Evolutionary conservation across 2,329 filamentous ascomycete genomes (phyloP).

Genomic region (Harringtonia lauricola): DNA sequence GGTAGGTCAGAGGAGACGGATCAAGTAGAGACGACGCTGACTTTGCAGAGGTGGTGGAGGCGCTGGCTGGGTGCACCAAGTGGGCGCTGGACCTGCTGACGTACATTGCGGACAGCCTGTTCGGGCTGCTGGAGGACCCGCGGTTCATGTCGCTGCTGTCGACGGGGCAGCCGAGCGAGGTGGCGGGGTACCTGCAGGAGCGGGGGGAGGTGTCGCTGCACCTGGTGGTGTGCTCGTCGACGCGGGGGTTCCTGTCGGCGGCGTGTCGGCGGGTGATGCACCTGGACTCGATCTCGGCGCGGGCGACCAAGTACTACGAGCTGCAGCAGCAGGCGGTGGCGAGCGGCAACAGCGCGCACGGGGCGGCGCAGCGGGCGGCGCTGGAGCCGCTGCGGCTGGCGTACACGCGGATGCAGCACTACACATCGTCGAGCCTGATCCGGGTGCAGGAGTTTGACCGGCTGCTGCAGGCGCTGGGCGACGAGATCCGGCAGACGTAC

Average conservation of each 20-base stretch:
- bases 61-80: conserved; percentile 61
- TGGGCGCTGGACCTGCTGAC: conserved; percentile 67
- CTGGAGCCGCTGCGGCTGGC: conserved; percentile 39
- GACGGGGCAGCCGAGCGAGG: conserved; percentile 31
- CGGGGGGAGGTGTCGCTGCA: conserved; percentile 49
- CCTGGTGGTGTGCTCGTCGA: conserved; percentile 61
- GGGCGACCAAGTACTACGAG: conserved; percentile 41
- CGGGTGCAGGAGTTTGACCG: conserved; percentile 52
- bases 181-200: conserved; percentile 39
- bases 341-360: background rate
- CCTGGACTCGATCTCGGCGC: conserved; percentile 37
- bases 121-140: conserved; percentile 40
- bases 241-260: conserved; percentile 60
- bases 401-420: conserved; percentile 41
- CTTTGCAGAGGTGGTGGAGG: conserved; percentile 54
- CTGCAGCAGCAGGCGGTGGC: conserved; percentile 16
- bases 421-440: conserved; percentile 40
- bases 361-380: conserved; percentile 16
- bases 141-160: conserved; percentile 40
- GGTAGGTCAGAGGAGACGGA: conserved; percentile 25
- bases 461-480: conserved; percentile 38
- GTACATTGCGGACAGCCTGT: conserved; percentile 50
- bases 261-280: conserved; percentile 53
- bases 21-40: background rate
- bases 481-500: conserved; percentile 41